phyloP scores from a whole-genome alignment of 2,329 filamentous ascomycete species.

The Amesomyces nigricolor region DNA sequence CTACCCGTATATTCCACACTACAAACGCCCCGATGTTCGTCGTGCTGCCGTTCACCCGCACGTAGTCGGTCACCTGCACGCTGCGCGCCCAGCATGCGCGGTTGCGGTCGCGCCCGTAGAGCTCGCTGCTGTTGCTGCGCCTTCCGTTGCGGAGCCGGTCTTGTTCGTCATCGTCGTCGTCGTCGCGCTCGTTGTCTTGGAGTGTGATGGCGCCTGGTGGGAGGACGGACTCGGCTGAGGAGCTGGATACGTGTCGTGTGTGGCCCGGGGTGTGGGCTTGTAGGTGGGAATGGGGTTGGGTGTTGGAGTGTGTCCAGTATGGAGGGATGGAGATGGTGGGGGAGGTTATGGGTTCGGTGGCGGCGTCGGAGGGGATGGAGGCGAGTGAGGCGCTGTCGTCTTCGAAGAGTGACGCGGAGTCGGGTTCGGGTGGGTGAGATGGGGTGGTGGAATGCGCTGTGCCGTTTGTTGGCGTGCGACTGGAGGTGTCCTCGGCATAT shows the following conservation, averaged over 20 bases:
- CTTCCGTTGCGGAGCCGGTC: neutral
- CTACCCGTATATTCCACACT: constrained; percentile 85
- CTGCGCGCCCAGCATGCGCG: constrained; percentile 60
- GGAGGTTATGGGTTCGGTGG: constrained; percentile 13
- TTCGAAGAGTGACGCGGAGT: constrained; percentile 1
- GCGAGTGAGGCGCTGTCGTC: constrained; percentile 8
- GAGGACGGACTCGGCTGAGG: constrained; percentile 46
- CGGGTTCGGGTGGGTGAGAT: neutral
- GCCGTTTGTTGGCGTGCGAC: neutral
- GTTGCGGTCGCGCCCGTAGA: constrained; percentile 38
- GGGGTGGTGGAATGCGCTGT: neutral
- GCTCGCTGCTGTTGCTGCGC: constrained; percentile 20
- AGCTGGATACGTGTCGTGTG: constrained; percentile 34
- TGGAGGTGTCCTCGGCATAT: neutral
- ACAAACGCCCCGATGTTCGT: constrained; percentile 79
- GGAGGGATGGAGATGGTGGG: constrained; percentile 21
- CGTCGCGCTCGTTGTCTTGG: constrained; percentile 55
- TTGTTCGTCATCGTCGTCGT: constrained; percentile 34
- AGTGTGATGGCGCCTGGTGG: constrained; percentile 52
- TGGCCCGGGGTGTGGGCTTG: constrained; percentile 26
- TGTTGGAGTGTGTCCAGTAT: constrained; percentile 8
- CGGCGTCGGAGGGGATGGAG: constrained; percentile 14
- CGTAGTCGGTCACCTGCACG: constrained; percentile 53
- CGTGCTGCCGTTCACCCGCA: constrained; percentile 50
- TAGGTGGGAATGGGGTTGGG: neutral